Conservation (phyloP, 2,329 filamentous ascomycete species). For the Fusarium transvaalense region DNA sequence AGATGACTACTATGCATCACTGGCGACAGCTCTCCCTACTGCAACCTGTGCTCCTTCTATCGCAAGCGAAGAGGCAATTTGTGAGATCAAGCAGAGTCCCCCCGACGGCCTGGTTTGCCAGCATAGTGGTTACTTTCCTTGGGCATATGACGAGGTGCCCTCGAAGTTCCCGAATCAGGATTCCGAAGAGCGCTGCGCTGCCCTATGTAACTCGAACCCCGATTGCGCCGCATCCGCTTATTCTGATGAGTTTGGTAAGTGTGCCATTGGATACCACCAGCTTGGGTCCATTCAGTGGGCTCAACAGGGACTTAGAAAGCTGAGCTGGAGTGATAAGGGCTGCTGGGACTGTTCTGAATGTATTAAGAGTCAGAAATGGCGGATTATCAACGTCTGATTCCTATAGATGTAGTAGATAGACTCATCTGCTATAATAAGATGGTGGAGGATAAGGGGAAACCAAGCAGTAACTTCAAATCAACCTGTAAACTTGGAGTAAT, state of each 20-base stretch:
- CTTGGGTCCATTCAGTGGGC: not conserved
- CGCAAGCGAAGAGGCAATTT: not conserved
- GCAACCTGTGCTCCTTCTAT: conserved; percentile 1
- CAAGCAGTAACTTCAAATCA: no score
- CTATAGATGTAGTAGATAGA: no score
- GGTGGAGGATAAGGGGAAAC: no score
- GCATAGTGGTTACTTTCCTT: conserved; percentile 11
- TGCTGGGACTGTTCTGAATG: conserved; percentile 23
- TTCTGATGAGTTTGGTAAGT: not conserved
- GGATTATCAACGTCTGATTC: not conserved
- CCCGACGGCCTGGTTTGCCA: not conserved
- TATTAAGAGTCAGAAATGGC: conserved; percentile 19
- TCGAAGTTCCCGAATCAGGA: conserved; percentile 16
- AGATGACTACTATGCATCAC: not conserved
- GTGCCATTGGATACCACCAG: not conserved
- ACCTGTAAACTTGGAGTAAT: no score
- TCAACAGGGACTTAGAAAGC: not conserved
- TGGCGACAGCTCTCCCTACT: not conserved
- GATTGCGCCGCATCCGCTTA: conserved; percentile 1
- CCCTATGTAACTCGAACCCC: conserved; percentile 18
- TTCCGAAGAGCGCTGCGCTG: conserved; percentile 5
- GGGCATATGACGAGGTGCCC: not conserved
- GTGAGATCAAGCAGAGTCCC: not conserved
- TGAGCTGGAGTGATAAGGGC: conserved; percentile 24
- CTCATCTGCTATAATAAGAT: no score